Conservation (phyloP, 2,329 filamentous ascomycete genomes). For the Cercospora sp. region DNA sequence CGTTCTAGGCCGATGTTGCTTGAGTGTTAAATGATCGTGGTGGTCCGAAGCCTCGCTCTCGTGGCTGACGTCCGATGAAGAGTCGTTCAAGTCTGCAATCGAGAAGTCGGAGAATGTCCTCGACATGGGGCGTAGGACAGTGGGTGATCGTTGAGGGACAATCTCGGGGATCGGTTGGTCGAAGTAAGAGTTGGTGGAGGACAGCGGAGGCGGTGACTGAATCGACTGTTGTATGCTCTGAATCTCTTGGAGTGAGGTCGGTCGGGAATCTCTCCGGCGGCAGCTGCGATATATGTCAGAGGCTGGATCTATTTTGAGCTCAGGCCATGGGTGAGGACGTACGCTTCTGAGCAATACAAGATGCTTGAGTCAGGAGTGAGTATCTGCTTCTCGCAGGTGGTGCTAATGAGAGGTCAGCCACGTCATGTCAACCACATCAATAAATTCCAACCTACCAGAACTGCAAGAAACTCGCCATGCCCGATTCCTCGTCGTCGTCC, state of each 20-base stretch:
- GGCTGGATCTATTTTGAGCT: not conserved
- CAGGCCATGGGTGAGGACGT: conserved; percentile 33
- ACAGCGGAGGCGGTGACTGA: conserved; percentile 32
- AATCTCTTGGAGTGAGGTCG: conserved; percentile 25
- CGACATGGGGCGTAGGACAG: conserved; percentile 40
- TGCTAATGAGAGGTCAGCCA: conserved; percentile 44
- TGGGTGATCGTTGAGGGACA: conserved; percentile 50
- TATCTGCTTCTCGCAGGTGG: conserved; percentile 66
- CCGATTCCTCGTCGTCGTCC: conserved; percentile 44
- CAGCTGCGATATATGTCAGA: conserved; percentile 41
- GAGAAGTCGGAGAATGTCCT: conserved; percentile 47
- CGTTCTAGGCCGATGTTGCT: conserved; percentile 18
- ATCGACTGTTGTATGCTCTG: conserved; percentile 26
- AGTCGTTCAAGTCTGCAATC: conserved; percentile 27
- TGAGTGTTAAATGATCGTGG: conserved; percentile 39
- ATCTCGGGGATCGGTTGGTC: conserved; percentile 42
- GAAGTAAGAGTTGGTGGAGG: conserved; percentile 29
- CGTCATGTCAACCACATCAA: not conserved
- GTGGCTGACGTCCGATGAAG: conserved; percentile 8
- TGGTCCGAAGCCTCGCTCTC: conserved; percentile 46
- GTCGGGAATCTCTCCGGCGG: conserved; percentile 45
- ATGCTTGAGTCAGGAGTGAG: conserved; percentile 60
- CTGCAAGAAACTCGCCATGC: conserved; percentile 55
- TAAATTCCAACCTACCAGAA: conserved; percentile 48
- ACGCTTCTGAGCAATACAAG: conserved; percentile 66